Percentiles rank a stretch among this genome's conserved stretches.
phyloP scores from a whole-genome alignment of 192 early-diverging fungal genomes.

The Linnemannia exigua region DNA sequence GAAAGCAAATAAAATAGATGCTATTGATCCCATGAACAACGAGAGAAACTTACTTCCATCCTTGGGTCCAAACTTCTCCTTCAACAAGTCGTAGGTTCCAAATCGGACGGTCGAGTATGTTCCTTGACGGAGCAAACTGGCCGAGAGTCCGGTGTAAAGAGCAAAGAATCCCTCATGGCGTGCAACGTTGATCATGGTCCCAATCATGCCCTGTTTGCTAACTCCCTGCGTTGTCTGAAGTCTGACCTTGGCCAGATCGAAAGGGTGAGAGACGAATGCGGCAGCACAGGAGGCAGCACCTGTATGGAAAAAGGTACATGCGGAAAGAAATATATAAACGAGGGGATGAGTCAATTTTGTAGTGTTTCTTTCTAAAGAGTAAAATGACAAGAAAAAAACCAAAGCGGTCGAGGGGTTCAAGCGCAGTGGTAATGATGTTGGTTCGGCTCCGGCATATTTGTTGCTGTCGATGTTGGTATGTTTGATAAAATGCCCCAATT shows the following conservation, averaged over 20 bases:
- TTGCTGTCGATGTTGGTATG: not conserved
- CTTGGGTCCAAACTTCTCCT: constrained; percentile 63
- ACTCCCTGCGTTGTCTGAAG: constrained; percentile 86
- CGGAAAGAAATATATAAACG: constrained; percentile 36
- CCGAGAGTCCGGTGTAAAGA: constrained; percentile 80
- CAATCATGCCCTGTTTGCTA: constrained; percentile 70
- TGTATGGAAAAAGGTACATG: constrained; percentile 15
- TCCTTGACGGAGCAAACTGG: constrained; percentile 80
- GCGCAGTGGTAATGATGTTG: not conserved
- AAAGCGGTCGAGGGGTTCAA: constrained; percentile 1
- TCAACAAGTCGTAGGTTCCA: constrained; percentile 80
- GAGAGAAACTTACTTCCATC: constrained; percentile 59
- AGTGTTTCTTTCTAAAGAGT: not conserved
- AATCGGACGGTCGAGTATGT: constrained; percentile 89
- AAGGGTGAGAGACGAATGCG: constrained; percentile 80
- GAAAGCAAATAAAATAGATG: not conserved
- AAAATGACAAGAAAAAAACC: not conserved
- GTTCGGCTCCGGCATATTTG: constrained; percentile 1
- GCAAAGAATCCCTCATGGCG: constrained; percentile 76
- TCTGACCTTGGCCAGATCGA: constrained; percentile 93
- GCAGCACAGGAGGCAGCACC: constrained; percentile 70
- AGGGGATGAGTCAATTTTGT: not conserved
- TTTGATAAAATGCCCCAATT: no score
- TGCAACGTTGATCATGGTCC: constrained; percentile 80
- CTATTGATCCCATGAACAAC: constrained; percentile 1